Conservation (phyloP, 2,329 filamentous ascomycete genomes). For the Cytospora piceae region DNA sequence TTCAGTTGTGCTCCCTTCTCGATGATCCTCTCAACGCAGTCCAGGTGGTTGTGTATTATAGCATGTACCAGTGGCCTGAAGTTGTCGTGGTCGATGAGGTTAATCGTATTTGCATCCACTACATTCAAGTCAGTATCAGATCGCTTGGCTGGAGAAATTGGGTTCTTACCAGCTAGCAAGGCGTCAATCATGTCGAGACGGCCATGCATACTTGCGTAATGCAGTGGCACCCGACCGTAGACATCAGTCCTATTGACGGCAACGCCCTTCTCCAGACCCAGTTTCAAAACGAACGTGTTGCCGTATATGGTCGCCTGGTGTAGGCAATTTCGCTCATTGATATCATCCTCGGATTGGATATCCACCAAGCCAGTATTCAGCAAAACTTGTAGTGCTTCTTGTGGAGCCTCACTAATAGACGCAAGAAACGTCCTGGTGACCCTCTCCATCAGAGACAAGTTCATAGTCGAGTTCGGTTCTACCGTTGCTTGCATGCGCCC, state of each 20-base stretch:
- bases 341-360: slow-evolving; percentile 92
- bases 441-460: slow-evolving; percentile 67
- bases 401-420: slow-evolving; percentile 82
- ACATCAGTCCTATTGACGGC: slow-evolving; percentile 83
- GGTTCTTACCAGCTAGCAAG: slow-evolving; percentile 63
- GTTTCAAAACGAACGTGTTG: slow-evolving; percentile 74
- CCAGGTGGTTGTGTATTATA: slow-evolving; percentile 83
- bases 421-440: slow-evolving; percentile 89
- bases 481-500: slow-evolving; percentile 64
- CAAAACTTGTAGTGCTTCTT: slow-evolving; percentile 74
- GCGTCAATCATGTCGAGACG: slow-evolving; percentile 80
- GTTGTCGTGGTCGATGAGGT: slow-evolving; percentile 93
- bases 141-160: background rate
- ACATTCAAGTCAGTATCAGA: slow-evolving; percentile 24
- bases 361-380: slow-evolving; percentile 83
- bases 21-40: slow-evolving; percentile 80
- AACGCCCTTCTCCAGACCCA: slow-evolving; percentile 75
- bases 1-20: slow-evolving; percentile 81
- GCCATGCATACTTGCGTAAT: slow-evolving; percentile 96
- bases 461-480: slow-evolving; percentile 45
- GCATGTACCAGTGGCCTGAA: slow-evolving; percentile 95
- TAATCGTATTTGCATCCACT: slow-evolving; percentile 70
- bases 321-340: slow-evolving; percentile 94
- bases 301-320: slow-evolving; percentile 97
- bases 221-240: slow-evolving; percentile 89